Base-by-base conservation (phyloP, 768 basidiomycete genomes). In the Boletus sp. region DNA sequence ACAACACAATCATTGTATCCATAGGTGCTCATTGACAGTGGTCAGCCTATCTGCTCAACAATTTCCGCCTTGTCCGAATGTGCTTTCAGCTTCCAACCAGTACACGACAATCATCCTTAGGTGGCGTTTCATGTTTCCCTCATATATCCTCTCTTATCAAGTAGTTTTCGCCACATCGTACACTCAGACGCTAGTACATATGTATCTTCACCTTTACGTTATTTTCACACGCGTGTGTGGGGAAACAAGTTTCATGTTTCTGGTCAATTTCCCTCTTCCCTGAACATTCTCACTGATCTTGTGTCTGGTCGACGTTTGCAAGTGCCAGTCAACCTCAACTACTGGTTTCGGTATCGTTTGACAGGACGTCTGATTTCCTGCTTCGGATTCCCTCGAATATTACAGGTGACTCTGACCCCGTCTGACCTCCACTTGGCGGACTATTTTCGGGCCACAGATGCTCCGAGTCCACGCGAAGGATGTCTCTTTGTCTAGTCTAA, bases 1-100 rank as follows among this genome's bases (percentile, higher is more conserved):
- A 39, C 36, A 18, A 20, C 11, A 5, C 42, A 18, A 29, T 20
- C 35, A 18, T 39, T 18, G 17, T 29, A 33, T 33, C 52, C 17
- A 30, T 9, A 28, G 30, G 30, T 4, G 15, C 30, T 18, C 46
- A 30, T 24, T 24, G 24, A 24, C 24, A 24, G 24, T 24, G 24
- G 24, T 24, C 24, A n/a, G n/a, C 32, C 32, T 33, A 11, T 32
- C 36, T 1, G 15, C 57, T 36, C n/a, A 4, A 20, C 56, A 51
- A 66, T 59, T 64, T 63, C 60, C 60, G 60, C 6, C 30, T 32
- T 52, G 46, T 29, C 36, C 50, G 42, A 53, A 58, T 45, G 41
- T 6, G 44, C 50, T 24, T 3, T 24, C 24, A 24, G 24, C 24
- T 24, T 18, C 9, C 30, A 24, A 53, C 40, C 15, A 42, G 33